Percentiles rank a stretch among this genome's conserved stretches.
phyloP scores from a whole-genome alignment of 352 stramenopile genomes.

The Stramenopiles sp. region DNA sequence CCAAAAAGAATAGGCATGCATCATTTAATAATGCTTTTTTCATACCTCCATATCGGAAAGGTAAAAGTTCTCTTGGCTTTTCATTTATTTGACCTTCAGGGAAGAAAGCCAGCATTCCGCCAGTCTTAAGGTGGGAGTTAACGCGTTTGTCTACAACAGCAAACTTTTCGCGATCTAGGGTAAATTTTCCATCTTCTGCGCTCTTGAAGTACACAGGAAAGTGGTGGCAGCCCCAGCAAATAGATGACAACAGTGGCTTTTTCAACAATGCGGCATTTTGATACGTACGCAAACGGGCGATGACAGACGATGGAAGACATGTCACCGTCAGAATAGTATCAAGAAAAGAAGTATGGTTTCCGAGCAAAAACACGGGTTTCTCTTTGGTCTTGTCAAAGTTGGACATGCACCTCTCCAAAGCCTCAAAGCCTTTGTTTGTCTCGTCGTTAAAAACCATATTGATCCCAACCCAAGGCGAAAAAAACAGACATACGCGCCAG shows the following conservation, averaged over 20 bases:
- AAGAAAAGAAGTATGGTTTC: not conserved
- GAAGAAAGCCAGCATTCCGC: not conserved
- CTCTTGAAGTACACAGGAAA: not conserved
- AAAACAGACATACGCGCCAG: not conserved
- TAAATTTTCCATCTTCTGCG: not conserved
- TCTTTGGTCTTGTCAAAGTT: not conserved
- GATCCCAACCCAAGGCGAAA: not conserved
- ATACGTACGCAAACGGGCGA: not conserved
- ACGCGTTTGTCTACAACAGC: not conserved
- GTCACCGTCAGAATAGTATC: not conserved
- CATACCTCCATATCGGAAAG: not conserved
- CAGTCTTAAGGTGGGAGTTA: not conserved
- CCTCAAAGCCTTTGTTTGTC: not conserved
- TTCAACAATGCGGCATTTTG: not conserved
- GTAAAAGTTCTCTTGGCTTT: not conserved
- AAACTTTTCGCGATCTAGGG: not conserved
- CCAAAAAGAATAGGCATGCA: not conserved
- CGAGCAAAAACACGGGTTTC: not conserved
- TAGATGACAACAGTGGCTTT: not conserved
- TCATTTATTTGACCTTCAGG: not conserved
- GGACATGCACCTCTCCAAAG: not conserved
- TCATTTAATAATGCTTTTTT: not conserved
- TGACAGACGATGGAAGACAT: not conserved
- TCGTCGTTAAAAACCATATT: not conserved
- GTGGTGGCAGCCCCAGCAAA: not conserved